Base-by-base conservation (phyloP, 257 asterid species). In the Scutellaria barbata region DNA sequence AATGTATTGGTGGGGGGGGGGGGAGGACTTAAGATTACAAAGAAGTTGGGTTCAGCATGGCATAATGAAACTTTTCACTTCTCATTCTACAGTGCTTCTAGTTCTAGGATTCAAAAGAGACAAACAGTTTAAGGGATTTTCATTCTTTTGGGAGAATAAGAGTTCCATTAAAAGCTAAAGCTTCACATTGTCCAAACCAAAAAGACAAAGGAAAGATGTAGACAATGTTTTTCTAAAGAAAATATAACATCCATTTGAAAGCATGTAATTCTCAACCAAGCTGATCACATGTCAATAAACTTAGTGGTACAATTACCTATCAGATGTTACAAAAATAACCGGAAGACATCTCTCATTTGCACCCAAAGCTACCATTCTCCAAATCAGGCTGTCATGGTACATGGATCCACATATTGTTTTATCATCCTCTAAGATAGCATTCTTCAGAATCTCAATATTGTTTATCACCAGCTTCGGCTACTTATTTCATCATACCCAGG, bases 381-480 rank as follows among this genome's bases (percentile, higher is more conserved):
- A 94, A 69, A 94, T 86, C 77, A 94, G 84, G 81, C 95, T 91
- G 77, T 94, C 99, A 79, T 94, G 99, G 80, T 91, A 94, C 92
- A 85, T 81, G 66, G 97, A 81, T 63, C 92, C 96, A 74, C 88
- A 79, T 66, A 94, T 82, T 25, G 84, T 76, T 64, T 83, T 68
- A 80, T 89, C 93, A 88, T 88, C 92, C 33, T 70, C 83, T 58
- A 74, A 33, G 76, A 80, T 71, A 48, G 98, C 97, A 76, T 76
- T 72, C 93, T 91, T 94, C 80, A 94, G 77, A 72, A 94, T 78
- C 80, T 94, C 99, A 67, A 94, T 89, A 76, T 94, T 94, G 92
- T 94, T 94, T 71, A 94, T 85, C 84, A 94, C 97, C 85, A 94
- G 84, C 85, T 94, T 94, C 12, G 99, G 97, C 99, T 93, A 81